Conservation (phyloP, 371 early-diverging fungal genomes). For the Mucor saturninus region DNA sequence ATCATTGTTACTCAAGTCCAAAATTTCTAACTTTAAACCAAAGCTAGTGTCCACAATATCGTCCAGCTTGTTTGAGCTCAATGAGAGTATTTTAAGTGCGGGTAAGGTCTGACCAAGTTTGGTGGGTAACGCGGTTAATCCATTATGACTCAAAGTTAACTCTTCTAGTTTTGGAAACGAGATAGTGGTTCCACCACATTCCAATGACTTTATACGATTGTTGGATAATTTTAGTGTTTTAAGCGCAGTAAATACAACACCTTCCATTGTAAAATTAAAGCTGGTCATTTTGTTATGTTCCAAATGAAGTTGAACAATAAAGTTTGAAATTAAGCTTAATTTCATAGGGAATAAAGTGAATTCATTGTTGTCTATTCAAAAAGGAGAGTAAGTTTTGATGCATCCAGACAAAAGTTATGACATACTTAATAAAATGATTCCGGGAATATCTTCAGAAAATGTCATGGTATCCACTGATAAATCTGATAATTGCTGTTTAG, state of each 20-base stretch:
- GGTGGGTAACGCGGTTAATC: constrained; percentile 47
- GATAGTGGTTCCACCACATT: not conserved
- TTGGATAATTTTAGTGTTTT: constrained; percentile 57
- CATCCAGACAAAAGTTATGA: not conserved
- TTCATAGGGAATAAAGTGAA: constrained; percentile 45
- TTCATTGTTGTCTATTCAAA: constrained; percentile 43
- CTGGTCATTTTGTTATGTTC: constrained; percentile 56
- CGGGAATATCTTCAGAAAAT: constrained; percentile 26
- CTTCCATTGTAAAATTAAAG: constrained; percentile 40
- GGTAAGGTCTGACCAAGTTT: constrained; percentile 52
- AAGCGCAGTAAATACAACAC: constrained; percentile 45
- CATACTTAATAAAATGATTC: constrained; percentile 21
- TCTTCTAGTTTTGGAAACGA: constrained; percentile 55
- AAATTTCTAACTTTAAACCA: constrained; percentile 41
- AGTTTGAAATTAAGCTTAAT: constrained; percentile 23
- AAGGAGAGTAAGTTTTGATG: not conserved
- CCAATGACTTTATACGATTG: constrained; percentile 51
- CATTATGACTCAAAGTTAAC: constrained; percentile 50
- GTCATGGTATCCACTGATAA: constrained; percentile 34
- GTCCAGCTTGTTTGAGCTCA: constrained; percentile 57
- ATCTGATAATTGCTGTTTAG: constrained; percentile 45
- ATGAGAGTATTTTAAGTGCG: constrained; percentile 46
- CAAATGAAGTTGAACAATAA: constrained; percentile 52
- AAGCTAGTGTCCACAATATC: constrained; percentile 51
- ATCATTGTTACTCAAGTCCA: constrained; percentile 67